These are phyloP conservation scores for Phytophthora macrochlamydospora DNA, from an alignment of 352 stramenopile genomes.

Conservation along the genomic window DNA sequence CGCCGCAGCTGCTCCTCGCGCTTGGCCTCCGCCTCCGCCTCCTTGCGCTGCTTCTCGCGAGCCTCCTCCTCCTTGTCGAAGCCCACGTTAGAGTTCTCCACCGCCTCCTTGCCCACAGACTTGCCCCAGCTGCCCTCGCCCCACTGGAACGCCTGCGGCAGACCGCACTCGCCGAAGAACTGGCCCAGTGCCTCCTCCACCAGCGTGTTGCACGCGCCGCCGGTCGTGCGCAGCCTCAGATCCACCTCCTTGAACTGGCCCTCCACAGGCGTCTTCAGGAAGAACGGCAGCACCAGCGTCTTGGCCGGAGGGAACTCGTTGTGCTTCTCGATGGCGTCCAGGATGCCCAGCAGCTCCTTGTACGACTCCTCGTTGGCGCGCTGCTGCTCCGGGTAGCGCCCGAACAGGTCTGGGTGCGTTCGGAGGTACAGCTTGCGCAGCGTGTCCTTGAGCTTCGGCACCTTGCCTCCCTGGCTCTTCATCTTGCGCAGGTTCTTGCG, in stretches of 20 bases:
- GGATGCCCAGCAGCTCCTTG: slow-evolving; percentile 81
- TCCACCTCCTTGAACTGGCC: slow-evolving; percentile 75
- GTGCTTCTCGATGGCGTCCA: slow-evolving; percentile 81
- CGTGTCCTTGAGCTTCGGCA: slow-evolving; percentile 76
- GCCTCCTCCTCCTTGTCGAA: slow-evolving; percentile 65
- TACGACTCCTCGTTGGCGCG: slow-evolving; percentile 74
- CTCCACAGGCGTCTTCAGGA: slow-evolving; percentile 67
- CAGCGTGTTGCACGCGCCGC: slow-evolving; percentile 77
- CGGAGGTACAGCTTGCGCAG: slow-evolving; percentile 84
- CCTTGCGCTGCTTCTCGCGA: slow-evolving; percentile 44
- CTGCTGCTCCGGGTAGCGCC: slow-evolving; percentile 71
- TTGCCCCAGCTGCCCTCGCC: slow-evolving; percentile 79
- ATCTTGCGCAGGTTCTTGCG: slow-evolving; percentile 79
- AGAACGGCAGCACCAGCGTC: slow-evolving; percentile 72
- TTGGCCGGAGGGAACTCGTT: slow-evolving; percentile 80
- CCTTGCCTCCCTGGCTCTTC: slow-evolving; percentile 63
- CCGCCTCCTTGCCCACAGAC: slow-evolving; percentile 57
- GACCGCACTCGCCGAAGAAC: slow-evolving; percentile 74
- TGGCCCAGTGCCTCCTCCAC: slow-evolving; percentile 74
- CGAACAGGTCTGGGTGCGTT: slow-evolving; percentile 81
- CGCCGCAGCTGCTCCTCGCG: slow-evolving; percentile 39
- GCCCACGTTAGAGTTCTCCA: slow-evolving; percentile 67
- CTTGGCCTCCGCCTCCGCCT: slow-evolving; percentile 40
- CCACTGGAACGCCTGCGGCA: slow-evolving; percentile 70
- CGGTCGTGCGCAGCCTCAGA: slow-evolving; percentile 68